These are phyloP conservation scores for Crithidia mellificae DNA, from an alignment of 208 protist genomes.

Conservation along the genomic window DNA sequence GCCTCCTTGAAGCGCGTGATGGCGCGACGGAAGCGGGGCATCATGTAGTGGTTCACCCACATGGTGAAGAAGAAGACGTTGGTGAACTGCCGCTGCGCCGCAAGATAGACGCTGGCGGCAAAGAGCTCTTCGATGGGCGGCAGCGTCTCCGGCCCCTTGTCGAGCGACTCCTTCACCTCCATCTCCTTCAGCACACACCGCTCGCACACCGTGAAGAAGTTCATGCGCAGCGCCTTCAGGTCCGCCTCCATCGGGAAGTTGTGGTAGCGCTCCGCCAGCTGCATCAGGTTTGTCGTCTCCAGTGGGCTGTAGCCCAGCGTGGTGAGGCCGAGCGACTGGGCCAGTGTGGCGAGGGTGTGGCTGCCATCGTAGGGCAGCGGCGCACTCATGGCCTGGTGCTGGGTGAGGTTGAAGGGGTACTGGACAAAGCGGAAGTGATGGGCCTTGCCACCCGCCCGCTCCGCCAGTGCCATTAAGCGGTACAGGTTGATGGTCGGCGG, in stretches of 20 bases:
- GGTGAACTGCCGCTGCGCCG: conserved; percentile 80
- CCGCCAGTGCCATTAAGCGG: conserved; percentile 65
- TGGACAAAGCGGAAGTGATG: conserved; percentile 88
- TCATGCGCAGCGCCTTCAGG: conserved; percentile 82
- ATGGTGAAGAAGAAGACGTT: conserved; percentile 84
- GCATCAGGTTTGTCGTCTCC: conserved; percentile 83
- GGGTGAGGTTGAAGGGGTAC: conserved; percentile 88
- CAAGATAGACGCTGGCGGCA: conserved; percentile 75
- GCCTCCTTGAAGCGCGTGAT: conserved; percentile 81
- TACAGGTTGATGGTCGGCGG: conserved; percentile 75
- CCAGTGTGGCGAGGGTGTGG: conserved; percentile 77
- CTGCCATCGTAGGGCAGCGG: conserved; percentile 82
- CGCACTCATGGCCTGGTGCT: conserved; percentile 70
- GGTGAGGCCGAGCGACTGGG: conserved; percentile 66
- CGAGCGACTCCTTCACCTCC: conserved; percentile 84
- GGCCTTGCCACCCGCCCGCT: conserved; percentile 54
- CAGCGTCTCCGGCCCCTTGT: conserved; percentile 74
- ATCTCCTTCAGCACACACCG: conserved; percentile 85
- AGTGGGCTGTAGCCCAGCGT: conserved; percentile 82
- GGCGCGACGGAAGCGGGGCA: conserved; percentile 73
- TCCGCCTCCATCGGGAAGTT: conserved; percentile 87
- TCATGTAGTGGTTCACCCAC: conserved; percentile 77
- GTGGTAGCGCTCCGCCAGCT: conserved; percentile 87
- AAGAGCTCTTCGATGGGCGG: conserved; percentile 84
- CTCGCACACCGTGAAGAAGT: conserved; percentile 86